Conservation (phyloP, 1,284 basidiomycete genomes). For the Salmacisia buchloeana region DNA sequence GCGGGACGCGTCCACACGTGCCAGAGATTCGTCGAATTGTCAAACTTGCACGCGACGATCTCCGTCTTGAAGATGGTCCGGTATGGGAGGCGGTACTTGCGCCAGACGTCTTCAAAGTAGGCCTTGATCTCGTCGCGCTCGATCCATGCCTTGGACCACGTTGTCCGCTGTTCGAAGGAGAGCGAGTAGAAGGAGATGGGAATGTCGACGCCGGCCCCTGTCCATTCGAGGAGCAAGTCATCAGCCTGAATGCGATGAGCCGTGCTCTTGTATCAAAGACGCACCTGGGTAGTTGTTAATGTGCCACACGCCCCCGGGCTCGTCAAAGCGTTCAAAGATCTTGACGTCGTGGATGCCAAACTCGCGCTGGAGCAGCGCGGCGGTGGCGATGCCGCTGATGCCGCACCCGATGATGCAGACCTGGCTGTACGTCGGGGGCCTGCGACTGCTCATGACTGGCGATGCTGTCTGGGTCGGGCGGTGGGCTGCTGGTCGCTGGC, state of each 20-base stretch:
- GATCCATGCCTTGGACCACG: constrained; percentile 31
- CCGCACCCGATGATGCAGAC: constrained; percentile 43
- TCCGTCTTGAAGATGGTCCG: constrained; percentile 34
- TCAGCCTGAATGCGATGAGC: neutral
- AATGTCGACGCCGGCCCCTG: constrained; percentile 2
- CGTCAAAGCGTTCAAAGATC: constrained; percentile 28
- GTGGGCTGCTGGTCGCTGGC: too few relatives aligned
- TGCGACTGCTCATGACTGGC: too few relatives aligned
- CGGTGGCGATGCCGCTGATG: constrained; percentile 39
- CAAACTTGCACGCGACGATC: constrained; percentile 33
- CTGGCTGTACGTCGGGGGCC: too few relatives aligned
- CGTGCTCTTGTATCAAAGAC: neutral
- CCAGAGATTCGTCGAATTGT: constrained; percentile 41
- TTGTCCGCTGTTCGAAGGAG: constrained; percentile 40
- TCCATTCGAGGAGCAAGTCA: neutral
- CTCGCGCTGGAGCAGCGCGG: constrained; percentile 38
- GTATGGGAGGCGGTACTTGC: constrained; percentile 29
- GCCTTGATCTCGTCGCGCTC: constrained; percentile 35
- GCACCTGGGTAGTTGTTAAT: constrained; percentile 22
- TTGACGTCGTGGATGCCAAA: constrained; percentile 31
- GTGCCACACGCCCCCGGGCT: constrained; percentile 37
- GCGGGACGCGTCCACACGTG: constrained; percentile 26
- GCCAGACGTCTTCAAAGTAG: constrained; percentile 40
- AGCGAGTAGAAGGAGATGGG: constrained; percentile 14
- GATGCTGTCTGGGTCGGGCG: too few relatives aligned